phyloP scores from a whole-genome alignment of 2,329 filamentous ascomycete species.

The Aureobasidium sp. region DNA sequence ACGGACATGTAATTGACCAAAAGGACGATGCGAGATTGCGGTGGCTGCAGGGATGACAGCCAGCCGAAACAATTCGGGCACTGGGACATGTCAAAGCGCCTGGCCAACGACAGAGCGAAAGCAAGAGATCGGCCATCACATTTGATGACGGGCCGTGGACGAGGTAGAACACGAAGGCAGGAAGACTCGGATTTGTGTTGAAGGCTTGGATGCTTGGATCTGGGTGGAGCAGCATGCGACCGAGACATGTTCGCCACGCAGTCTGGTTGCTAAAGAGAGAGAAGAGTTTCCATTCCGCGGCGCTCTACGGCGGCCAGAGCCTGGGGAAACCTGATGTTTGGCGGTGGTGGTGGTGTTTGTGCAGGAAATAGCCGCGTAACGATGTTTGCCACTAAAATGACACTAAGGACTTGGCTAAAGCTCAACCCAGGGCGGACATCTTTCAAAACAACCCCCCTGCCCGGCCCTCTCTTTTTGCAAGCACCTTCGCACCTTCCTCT shows the following conservation, averaged over 20 bases:
- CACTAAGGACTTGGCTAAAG: slow-evolving; percentile 13
- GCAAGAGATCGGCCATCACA: background rate
- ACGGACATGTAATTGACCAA: slow-evolving; percentile 9
- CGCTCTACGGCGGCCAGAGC: background rate
- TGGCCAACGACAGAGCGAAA: slow-evolving; percentile 1
- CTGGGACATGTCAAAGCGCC: slow-evolving; percentile 6
- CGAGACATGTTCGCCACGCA: slow-evolving; percentile 7
- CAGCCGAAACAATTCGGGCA: slow-evolving; percentile 9
- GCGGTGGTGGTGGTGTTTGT: slow-evolving; percentile 10
- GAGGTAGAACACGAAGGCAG: background rate
- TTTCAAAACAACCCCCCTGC: slow-evolving; percentile 8
- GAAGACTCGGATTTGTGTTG: background rate
- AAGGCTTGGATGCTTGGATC: background rate
- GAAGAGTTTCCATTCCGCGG: slow-evolving; percentile 11
- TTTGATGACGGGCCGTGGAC: background rate
- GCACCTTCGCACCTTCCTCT: slow-evolving; percentile 14
- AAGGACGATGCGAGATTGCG: slow-evolving; percentile 13
- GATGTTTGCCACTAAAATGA: slow-evolving; percentile 11
- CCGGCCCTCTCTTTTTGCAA: slow-evolving; percentile 2
- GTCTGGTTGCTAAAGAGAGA: background rate
- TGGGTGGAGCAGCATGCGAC: background rate
- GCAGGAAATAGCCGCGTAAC: slow-evolving; percentile 13
- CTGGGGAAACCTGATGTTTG: slow-evolving; percentile 5
- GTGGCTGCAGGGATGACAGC: slow-evolving; percentile 14
- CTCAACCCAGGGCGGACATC: slow-evolving; percentile 1